A percentile compares a stretch with the other conserved stretches of the same genome.
Conservation (phyloP, 352 stramenopile species). For the Pythium chondricola region DNA sequence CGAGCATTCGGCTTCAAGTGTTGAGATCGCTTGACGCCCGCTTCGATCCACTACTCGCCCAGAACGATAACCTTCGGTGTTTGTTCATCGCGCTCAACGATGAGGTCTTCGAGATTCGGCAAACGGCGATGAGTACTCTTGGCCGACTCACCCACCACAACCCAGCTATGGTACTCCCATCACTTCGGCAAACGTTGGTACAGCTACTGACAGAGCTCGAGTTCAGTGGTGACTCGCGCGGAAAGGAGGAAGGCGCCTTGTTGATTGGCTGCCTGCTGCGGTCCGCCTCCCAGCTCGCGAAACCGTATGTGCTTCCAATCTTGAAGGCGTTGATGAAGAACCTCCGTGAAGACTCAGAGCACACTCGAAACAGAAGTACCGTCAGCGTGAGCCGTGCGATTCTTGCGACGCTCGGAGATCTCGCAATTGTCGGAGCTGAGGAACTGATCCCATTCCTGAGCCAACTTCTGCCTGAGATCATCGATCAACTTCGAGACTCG, state of each 20-base stretch:
- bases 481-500: conserved; percentile 80
- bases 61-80: conserved; percentile 81
- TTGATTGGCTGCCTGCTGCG: conserved; percentile 75
- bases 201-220: conserved; percentile 83
- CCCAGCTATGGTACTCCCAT: conserved; percentile 71
- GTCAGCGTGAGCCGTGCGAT: conserved; percentile 83
- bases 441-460: conserved; percentile 76
- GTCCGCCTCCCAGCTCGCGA: conserved; percentile 68
- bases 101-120: conserved; percentile 83
- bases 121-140: conserved; percentile 85
- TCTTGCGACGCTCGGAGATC: conserved; percentile 71
- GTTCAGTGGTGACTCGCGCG: conserved; percentile 74
- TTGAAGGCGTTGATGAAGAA: conserved; percentile 86
- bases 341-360: conserved; percentile 72
- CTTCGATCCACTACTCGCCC: conserved; percentile 72
- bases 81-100: conserved; percentile 86
- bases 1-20: conserved; percentile 76
- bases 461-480: conserved; percentile 83
- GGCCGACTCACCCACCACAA: conserved; percentile 83
- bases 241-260: conserved; percentile 78
- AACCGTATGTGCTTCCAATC: conserved; percentile 83
- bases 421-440: conserved; percentile 71
- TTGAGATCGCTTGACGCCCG: conserved; percentile 73
- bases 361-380: conserved; percentile 67
- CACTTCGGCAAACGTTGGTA: conserved; percentile 78